Evolutionary conservation across 345 rosid genomes (phyloP), one percentile per base, ranked within the genome.

Genomic region (Populus nigra): DNA sequence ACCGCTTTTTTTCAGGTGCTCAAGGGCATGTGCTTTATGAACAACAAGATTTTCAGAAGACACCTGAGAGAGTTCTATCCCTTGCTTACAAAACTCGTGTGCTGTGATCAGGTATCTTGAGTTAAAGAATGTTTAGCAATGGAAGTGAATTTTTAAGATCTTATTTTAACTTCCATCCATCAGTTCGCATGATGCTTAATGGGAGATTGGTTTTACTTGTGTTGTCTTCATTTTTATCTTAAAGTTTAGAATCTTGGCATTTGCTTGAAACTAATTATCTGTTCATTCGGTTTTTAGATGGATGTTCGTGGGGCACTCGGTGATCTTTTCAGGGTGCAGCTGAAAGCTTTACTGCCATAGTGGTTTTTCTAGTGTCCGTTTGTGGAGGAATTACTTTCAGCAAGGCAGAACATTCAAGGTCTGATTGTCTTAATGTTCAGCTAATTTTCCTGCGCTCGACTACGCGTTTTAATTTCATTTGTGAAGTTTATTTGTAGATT

Each of bases 21-120:
- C 65, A 90, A 87, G 86, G 93, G 98, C 84, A 96, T 96, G 99
- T 93, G 93, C 87, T 90, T 75, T 73, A 96, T 96, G 98, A 89
- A 89, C 87, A 89, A 81, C 78, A 82, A 85, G 81, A 91, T 96
- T 76, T 96, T 93, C 87, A 87, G 86, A 86, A 87, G 90, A 78
- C 96, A 96, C 86, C 87, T 93, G 77, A 86, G 98, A 81, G 97
- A 93, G 77, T 89, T 96, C 67, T 94, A 94, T 76, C 98, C 98
- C 78, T 84, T 91, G 82, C 98, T 94, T 73, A 91, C 97, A 22
- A 89, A 86, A 77, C 98, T 94, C 65, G 94, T 93, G 33, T 94
- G 97, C 85, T 94, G 95, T 67, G 99, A 94, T 76, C 98, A 94
- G 99, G 98, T 90, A 89, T 66, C 65, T 53, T 55, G 12, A 33